These are phyloP conservation scores for Fusarium irregulare DNA, from an alignment of 2,329 filamentous ascomycete genomes.

Conservation along the genomic window DNA sequence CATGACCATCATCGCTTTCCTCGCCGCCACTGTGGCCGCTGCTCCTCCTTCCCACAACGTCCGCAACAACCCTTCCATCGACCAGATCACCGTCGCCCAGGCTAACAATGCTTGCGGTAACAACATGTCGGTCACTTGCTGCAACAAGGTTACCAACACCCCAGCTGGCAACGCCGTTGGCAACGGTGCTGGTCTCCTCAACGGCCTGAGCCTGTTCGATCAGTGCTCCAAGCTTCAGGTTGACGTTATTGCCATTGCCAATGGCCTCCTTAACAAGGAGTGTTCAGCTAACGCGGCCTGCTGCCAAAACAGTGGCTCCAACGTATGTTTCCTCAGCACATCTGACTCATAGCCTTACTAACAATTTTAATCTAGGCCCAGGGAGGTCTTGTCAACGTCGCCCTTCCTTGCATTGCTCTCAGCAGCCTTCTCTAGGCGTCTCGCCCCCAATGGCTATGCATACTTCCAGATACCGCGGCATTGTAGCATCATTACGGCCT, in stretches of 20 bases:
- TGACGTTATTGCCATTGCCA: background rate
- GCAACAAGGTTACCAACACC: slow-evolving; percentile 2
- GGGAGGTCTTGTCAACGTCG: slow-evolving; percentile 6
- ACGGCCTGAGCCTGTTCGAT: background rate
- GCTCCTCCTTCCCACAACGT: background rate
- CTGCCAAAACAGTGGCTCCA: background rate
- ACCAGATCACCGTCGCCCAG: background rate
- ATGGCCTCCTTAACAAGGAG: slow-evolving; percentile 4
- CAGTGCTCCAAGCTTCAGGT: background rate
- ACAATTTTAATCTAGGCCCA: background rate
- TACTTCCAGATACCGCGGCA: too few species aligned
- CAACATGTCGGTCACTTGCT: slow-evolving; percentile 5
- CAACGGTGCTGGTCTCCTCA: background rate
- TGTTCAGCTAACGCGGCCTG: slow-evolving; percentile 1
- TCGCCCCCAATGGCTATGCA: too few species aligned
- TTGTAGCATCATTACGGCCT: too few species aligned
- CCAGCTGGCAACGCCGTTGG: background rate
- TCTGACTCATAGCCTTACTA: background rate
- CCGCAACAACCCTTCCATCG: background rate
- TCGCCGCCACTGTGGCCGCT: background rate
- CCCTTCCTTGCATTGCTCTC: slow-evolving; percentile 4
- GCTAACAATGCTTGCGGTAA: slow-evolving; percentile 1
- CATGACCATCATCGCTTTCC: slow-evolving; percentile 6
- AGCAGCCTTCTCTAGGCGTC: background rate
- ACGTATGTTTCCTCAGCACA: background rate